phyloP scores from a whole-genome alignment of 352 stramenopile genomes.

The Plasmopara muralis region DNA sequence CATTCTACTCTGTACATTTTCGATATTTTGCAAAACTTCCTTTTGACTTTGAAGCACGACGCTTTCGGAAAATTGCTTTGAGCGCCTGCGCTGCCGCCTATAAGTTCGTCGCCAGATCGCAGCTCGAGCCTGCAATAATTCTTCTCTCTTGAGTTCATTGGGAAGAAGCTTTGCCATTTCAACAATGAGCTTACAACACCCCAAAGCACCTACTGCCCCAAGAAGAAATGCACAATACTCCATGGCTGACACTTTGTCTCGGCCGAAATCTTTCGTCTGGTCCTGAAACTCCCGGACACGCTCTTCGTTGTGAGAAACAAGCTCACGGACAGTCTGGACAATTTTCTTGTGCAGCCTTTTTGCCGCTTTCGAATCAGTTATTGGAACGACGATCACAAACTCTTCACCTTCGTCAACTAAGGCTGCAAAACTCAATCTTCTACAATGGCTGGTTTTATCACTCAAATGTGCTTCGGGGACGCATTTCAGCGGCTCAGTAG shows the following conservation, averaged over 20 bases:
- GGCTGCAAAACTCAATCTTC: slow-evolving; percentile 18
- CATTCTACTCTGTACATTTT: slow-evolving; percentile 22
- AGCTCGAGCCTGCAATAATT: slow-evolving; percentile 54
- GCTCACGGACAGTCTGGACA: slow-evolving; percentile 51
- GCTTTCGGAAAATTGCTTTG: slow-evolving; percentile 75
- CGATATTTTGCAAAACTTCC: slow-evolving; percentile 29
- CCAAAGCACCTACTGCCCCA: slow-evolving; percentile 52
- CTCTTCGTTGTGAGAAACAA: slow-evolving; percentile 58
- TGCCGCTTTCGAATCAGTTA: slow-evolving; percentile 46
- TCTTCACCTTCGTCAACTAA: slow-evolving; percentile 51
- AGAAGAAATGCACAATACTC: slow-evolving; percentile 75
- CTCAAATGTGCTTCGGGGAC: slow-evolving; percentile 9
- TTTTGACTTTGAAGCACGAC: slow-evolving; percentile 61
- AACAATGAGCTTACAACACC: slow-evolving; percentile 64
- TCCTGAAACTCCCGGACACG: slow-evolving; percentile 75
- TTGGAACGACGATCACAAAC: slow-evolving; percentile 42
- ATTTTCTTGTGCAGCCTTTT: slow-evolving; percentile 75
- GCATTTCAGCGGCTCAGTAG: slow-evolving; percentile 13
- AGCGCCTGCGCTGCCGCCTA: slow-evolving; percentile 58
- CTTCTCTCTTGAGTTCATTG: slow-evolving; percentile 51
- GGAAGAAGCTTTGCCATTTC: slow-evolving; percentile 69
- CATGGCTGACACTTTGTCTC: slow-evolving; percentile 55
- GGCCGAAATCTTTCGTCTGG: slow-evolving; percentile 71
- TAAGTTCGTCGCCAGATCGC: slow-evolving; percentile 53
- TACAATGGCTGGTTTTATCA: slow-evolving; percentile 11